Base-by-base conservation (phyloP, 169 alveolate genomes). In the Babesia caballi region DNA sequence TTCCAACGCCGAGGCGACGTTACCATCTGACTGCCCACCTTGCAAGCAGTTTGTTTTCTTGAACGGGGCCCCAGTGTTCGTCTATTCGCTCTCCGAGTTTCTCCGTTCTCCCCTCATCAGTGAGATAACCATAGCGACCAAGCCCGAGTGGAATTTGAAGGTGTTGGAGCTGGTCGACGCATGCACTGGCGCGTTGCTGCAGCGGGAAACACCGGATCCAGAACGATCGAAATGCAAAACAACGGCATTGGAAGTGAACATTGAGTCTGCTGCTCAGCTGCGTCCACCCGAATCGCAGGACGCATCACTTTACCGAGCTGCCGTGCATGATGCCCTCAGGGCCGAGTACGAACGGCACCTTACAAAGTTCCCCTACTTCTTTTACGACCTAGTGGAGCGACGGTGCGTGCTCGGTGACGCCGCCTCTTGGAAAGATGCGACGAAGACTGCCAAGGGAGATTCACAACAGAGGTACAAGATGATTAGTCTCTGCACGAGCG, bases 71-170 rank as follows among this genome's bases (percentile, higher is more conserved):
- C 88, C 88, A 35, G 21, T 80, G 38, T 80, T 69, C 38, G 46
- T 80, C 25, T 80, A 69, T 33, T 80, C 88, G 32, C 51, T 80
- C 19, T 17, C 82, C 19, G 88, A 80, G 44, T 40, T 80, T 9
- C 51, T 80, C 12, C 38, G 38, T 15, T 65, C 61, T 4, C 72
- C 84, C 15, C 14, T 40, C 17, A 52, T 80, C 21, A 47, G 42
- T 38, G 83, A 80, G 57, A 35, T 80, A 7, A 38, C 49, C 25
- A 69, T 80, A 8, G 76, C 69, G 0, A 67, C 88, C 5, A 66
- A 61, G 60, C 85, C 72, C 14, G 61, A 66, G 57, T 77, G 85
- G 85, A 46, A 61, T 32, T 33, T 21, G 28, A 60, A 74, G 56
- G 60, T 77, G 23, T 49, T 77, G 14, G 75, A 67, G 46, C 49